Evolutionary conservation across 2,329 filamentous ascomycete species (phyloP).

Genomic region (Penicillium sclerotigenum): DNA sequence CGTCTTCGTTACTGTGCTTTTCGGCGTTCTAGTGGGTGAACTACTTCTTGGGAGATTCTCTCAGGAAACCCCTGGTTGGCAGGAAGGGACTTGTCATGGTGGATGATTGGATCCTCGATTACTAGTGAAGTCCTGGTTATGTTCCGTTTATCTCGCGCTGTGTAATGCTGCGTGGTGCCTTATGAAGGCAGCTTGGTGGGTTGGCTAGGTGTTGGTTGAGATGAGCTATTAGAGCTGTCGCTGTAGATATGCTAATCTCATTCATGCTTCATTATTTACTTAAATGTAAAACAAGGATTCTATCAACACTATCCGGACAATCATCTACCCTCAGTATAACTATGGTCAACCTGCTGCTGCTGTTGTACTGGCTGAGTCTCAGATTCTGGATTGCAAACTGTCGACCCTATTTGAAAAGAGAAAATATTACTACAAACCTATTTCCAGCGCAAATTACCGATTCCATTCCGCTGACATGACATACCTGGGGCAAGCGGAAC

Average conservation of each 20-base stretch:
- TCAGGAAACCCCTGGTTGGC: neutral
- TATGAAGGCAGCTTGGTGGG: neutral
- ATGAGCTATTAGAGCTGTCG: neutral
- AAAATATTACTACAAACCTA: neutral
- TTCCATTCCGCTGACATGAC: neutral
- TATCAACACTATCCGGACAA: neutral
- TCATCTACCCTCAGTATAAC: neutral
- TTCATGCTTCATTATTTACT: neutral
- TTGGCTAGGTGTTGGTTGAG: neutral
- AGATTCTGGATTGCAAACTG: neutral
- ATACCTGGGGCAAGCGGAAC: constrained; percentile 5
- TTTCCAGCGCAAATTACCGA: neutral
- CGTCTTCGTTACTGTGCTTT: neutral
- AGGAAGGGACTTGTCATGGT: neutral
- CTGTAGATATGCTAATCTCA: neutral
- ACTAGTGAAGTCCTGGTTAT: no score
- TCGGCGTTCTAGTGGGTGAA: constrained; percentile 1
- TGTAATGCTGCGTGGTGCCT: no score
- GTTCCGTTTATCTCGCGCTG: neutral
- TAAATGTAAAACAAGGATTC: neutral
- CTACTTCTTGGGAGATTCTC: constrained; percentile 3
- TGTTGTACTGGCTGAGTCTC: neutral
- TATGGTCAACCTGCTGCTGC: neutral
- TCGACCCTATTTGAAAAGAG: neutral
- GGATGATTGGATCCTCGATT: neutral